Evolutionary conservation across 192 early-diverging fungal species (phyloP).

Genomic region (Backusella luteola): DNA sequence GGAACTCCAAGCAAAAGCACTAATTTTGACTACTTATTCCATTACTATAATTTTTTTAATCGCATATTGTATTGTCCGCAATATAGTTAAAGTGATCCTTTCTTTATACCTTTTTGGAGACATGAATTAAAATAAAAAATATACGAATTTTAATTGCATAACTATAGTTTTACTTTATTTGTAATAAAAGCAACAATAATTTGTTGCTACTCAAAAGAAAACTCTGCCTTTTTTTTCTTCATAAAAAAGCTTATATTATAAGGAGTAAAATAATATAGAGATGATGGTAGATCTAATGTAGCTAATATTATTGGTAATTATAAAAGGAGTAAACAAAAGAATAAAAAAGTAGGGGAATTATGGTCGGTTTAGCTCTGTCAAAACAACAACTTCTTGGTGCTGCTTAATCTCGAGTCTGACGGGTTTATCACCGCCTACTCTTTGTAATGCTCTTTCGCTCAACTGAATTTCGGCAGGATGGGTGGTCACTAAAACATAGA

Average conservation of each 20-base stretch:
- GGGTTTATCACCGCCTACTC: constrained; percentile 19
- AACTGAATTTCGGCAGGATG: constrained; percentile 28
- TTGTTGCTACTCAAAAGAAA: neutral
- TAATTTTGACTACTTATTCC: neutral
- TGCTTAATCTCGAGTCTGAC: constrained; percentile 39
- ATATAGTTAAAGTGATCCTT: neutral
- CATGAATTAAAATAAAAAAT: neutral
- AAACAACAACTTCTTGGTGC: constrained; percentile 38
- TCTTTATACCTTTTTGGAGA: constrained; percentile 6
- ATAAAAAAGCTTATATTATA: neutral
- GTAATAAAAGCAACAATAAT: neutral
- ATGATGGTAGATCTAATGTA: neutral
- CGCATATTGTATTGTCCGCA: neutral
- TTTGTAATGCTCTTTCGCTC: constrained; percentile 22
- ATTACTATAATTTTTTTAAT: neutral
- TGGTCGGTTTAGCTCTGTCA: constrained; percentile 18
- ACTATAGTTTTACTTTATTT: neutral
- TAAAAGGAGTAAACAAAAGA: neutral
- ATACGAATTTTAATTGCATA: neutral
- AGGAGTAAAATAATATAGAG: neutral
- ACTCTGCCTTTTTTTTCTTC: neutral
- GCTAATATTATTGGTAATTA: neutral
- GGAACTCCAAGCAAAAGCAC: constrained; percentile 13
- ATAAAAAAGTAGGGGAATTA: neutral
- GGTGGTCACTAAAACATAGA: constrained; percentile 7